A percentile compares a stretch with the other conserved stretches of the same genome.
phyloP scores from a whole-genome alignment of 805 yeast genomes.

The Ogataea wickerhamii region DNA sequence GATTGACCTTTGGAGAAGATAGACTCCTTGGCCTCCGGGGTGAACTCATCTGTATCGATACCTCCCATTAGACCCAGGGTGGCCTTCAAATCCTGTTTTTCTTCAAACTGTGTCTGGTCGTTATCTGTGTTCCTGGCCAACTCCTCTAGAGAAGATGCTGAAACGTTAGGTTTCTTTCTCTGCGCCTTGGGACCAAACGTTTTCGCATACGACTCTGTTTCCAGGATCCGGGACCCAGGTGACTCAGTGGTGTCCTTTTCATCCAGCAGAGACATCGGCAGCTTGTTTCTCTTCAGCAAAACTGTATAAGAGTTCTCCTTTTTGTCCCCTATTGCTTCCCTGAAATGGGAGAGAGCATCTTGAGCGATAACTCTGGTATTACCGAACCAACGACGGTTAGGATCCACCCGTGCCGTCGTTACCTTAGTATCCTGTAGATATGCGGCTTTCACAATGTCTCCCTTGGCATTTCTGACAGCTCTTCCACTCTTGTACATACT shows the following conservation, averaged over 20 bases:
- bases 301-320: conserved; percentile 82
- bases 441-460: conserved; percentile 86
- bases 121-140: conserved; percentile 56
- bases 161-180: conserved; percentile 80
- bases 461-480: conserved; percentile 80
- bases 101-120: conserved; percentile 61
- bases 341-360: conserved; percentile 89
- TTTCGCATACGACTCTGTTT: conserved; percentile 76
- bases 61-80: conserved; percentile 82
- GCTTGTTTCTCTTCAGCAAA: conserved; percentile 78
- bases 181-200: conserved; percentile 96
- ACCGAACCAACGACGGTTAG: conserved; percentile 96
- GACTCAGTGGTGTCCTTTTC: conserved; percentile 76
- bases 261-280: conserved; percentile 92
- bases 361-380: conserved; percentile 96
- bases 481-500: conserved; percentile 92
- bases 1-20: conserved; percentile 97
- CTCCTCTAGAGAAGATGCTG: conserved; percentile 77
- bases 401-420: conserved; percentile 91
- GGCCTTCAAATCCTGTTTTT: conserved; percentile 69
- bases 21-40: conserved; percentile 90
- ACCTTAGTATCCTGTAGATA: conserved; percentile 80
- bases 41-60: conserved; percentile 70
- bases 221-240: conserved; percentile 76
- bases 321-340: conserved; percentile 89